Evolutionary conservation across 2,329 filamentous ascomycete species (phyloP), one percentile per base, ranked within the genome.

Genomic region (Scleromitrula shiraiana): DNA sequence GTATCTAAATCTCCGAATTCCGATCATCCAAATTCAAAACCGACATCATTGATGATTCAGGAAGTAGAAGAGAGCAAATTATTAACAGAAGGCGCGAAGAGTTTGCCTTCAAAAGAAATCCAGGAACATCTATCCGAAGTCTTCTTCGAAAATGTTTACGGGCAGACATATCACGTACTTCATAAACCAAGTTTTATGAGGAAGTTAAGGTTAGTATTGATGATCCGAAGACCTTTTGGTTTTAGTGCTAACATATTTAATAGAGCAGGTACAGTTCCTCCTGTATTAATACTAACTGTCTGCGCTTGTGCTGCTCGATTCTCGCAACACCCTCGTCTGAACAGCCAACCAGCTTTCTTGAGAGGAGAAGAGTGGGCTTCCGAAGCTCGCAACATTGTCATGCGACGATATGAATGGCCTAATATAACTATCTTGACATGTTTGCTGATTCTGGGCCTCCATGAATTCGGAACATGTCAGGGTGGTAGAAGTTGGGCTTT

Each of bases 101-200:
- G 83, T 48, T 68, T 98, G 12, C 93, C 93, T 1, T 74, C 87
- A 0, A 83, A 84, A 63, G 90, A 96, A 33, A 79, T 96, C 10
- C 93, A 97, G 64, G 86, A 95, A 62, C 91, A 97, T 66, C 74
- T 98, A 5, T 83, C 90, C 15, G 90, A 97, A 60, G 82, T 96
- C 0, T 98, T 94, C 64, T 98, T 97, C 62, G 91, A 97, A 61
- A 90, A 85, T 60, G 78, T 97, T 1, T 97, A 98, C 62, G 93
- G 93, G 7, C 93, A 97, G 64, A 87, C 88, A 27, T 98, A 97
- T 64, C 86, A 94, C 55, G 71, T 98, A 17, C 77, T 98, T 8
- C 93, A 98, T 68, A 97, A 96, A 64, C 91, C 93, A 30, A 97
- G 90, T 64, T 97, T 94, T 64, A 95, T 97, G 85, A 79, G 90